Evolutionary conservation across 139 green algal genomes (phyloP).

Genomic region (Edaphochlamys debaryana): DNA sequence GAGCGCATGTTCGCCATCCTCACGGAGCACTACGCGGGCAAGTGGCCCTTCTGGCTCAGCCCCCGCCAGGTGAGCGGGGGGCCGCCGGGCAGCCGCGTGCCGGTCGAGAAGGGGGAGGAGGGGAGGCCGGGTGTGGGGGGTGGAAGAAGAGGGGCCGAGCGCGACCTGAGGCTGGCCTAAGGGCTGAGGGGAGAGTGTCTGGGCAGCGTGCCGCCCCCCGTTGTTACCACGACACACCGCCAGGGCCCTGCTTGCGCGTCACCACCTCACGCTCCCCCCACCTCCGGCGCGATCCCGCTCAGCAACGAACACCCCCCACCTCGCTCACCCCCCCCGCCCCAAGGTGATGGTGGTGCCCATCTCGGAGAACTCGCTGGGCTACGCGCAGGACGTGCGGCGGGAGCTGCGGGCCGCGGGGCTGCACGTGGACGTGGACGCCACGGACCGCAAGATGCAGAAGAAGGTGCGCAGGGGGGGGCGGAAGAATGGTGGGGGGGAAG

Average conservation of each 20-base stretch:
- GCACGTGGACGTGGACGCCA: slow-evolving; percentile 84
- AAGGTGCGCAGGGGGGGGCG: slow-evolving; percentile 73
- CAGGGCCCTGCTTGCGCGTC: no score
- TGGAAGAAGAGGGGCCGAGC: neutral
- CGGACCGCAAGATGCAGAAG: slow-evolving; percentile 97
- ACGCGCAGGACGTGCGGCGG: slow-evolving; percentile 77
- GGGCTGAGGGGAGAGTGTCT: no score
- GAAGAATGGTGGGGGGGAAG: neutral
- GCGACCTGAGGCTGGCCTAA: no score
- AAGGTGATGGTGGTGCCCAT: slow-evolving; percentile 99
- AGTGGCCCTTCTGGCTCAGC: slow-evolving; percentile 98
- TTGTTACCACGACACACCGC: no score
- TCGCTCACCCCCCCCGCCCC: slow-evolving; percentile 52
- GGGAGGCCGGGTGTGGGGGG: neutral
- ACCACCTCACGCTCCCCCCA: no score
- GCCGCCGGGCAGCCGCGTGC: no score
- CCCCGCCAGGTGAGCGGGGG: slow-evolving; percentile 81
- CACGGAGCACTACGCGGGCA: slow-evolving; percentile 97
- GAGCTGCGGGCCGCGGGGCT: slow-evolving; percentile 73
- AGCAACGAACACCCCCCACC: no score
- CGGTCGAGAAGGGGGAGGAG: neutral
- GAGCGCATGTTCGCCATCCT: slow-evolving; percentile 99
- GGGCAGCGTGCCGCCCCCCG: no score
- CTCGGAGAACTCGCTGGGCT: slow-evolving; percentile 78
- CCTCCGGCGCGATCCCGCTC: no score